Percentiles rank a stretch among this genome's conserved stretches.
These are phyloP conservation scores for Pleomassaria siparia DNA, from an alignment of 2,329 filamentous ascomycete genomes.

Conservation along the genomic window DNA sequence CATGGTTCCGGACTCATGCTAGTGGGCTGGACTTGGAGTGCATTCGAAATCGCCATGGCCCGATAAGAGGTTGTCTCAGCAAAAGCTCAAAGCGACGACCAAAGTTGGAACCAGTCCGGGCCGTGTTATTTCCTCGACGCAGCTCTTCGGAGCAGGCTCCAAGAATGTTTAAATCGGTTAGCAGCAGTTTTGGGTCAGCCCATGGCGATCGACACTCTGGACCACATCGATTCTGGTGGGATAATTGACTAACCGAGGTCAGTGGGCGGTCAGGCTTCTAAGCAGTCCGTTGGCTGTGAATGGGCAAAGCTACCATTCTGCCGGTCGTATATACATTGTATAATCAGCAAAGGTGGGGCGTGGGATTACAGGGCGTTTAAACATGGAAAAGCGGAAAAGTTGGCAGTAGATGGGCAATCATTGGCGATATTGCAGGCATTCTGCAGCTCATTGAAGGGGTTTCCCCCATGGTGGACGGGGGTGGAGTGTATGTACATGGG, in stretches of 20 bases:
- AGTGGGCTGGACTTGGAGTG: no score
- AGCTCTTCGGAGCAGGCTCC: background rate
- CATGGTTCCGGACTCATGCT: no score
- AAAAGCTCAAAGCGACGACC: constrained; percentile 5
- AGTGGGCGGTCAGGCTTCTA: constrained; percentile 23
- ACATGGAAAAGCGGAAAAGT: constrained; percentile 1
- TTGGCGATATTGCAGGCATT: background rate
- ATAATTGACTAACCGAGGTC: constrained; percentile 9
- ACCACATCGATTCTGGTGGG: constrained; percentile 24
- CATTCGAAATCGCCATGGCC: background rate
- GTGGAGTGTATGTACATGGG: background rate
- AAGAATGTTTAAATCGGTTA: constrained; percentile 11
- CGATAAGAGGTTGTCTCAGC: constrained; percentile 1
- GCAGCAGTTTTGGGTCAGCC: background rate
- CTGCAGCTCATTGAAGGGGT: background rate
- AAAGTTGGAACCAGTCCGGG: background rate
- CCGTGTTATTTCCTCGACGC: constrained; percentile 16
- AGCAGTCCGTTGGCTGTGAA: constrained; percentile 9
- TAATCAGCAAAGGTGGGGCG: constrained; percentile 27
- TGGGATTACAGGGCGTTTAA: constrained; percentile 12
- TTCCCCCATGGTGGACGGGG: background rate
- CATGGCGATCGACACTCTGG: constrained; percentile 27
- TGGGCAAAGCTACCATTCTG: constrained; percentile 27
- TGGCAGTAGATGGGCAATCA: background rate
- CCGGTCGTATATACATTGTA: constrained; percentile 24